A percentile compares a stretch with the other conserved stretches of the same genome.
Evolutionary conservation across 305 asterid species (phyloP).

Genomic region (Fraxinus baroniana): DNA sequence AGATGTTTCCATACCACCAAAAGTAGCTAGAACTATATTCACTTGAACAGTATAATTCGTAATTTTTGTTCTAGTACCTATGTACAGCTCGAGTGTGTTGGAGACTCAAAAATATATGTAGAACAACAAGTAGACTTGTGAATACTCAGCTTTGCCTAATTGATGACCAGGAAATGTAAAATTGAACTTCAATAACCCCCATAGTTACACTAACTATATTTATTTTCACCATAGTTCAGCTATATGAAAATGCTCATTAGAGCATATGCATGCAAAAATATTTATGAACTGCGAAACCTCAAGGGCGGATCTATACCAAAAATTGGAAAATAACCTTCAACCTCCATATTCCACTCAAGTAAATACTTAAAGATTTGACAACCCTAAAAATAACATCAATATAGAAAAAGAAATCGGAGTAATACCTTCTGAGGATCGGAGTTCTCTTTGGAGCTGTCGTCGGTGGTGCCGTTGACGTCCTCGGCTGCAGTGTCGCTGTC

Average conservation of each 20-base stretch:
- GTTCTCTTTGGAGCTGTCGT: conserved; percentile 60
- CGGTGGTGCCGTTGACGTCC: conserved; percentile 41
- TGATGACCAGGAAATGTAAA: background rate
- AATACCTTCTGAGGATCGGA: conserved; percentile 68
- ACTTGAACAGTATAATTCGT: background rate
- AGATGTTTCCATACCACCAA: background rate
- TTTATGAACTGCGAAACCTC: background rate
- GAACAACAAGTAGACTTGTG: background rate
- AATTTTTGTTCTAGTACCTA: background rate
- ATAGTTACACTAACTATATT: background rate
- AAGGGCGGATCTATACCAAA: background rate
- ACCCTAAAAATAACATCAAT: background rate
- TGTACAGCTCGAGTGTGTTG: background rate
- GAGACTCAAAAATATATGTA: background rate
- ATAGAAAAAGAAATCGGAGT: background rate
- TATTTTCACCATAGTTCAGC: background rate
- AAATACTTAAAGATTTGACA: background rate
- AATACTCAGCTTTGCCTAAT: background rate
- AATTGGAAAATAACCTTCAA: background rate
- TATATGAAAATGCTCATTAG: background rate
- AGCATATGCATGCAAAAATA: background rate
- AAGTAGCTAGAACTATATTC: background rate
- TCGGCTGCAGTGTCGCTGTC: conserved; percentile 56
- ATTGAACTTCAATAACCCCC: background rate
- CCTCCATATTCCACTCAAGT: background rate